Evolutionary conservation across 2,329 filamentous ascomycete genomes (phyloP).

Genomic region (Zymoseptoria crescenta): DNA sequence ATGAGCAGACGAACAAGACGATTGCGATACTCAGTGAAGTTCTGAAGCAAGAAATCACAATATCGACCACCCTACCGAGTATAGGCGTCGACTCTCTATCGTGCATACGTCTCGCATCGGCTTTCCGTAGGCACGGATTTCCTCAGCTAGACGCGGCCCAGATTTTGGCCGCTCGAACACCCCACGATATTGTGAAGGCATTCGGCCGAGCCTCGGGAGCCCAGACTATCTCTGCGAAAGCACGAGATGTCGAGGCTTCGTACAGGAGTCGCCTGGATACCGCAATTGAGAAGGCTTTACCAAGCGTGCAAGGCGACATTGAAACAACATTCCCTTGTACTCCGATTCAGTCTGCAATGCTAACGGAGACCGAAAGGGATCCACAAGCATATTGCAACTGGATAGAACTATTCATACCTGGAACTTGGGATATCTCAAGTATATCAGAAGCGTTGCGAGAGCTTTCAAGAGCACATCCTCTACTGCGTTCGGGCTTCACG

Average conservation of each 20-base stretch:
- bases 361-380: constrained; percentile 60
- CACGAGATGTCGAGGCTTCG: background rate
- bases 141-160: constrained; percentile 48
- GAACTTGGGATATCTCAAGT: constrained; percentile 4
- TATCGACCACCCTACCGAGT: constrained; percentile 41
- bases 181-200: constrained; percentile 21
- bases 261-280: constrained; percentile 7
- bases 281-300: constrained; percentile 1
- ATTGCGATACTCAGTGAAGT: constrained; percentile 15
- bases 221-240: background rate
- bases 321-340: constrained; percentile 54
- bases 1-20: constrained; percentile 8
- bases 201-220: background rate
- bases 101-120: constrained; percentile 57
- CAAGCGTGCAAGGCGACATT: constrained; percentile 8
- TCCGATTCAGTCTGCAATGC: constrained; percentile 69
- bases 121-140: constrained; percentile 51
- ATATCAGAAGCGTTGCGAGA: constrained; percentile 39
- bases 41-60: constrained; percentile 11
- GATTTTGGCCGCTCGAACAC: constrained; percentile 51
- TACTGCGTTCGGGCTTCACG: constrained; percentile 67
- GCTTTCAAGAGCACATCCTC: constrained; percentile 51
- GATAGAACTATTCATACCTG: constrained; percentile 55
- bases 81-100: constrained; percentile 60
- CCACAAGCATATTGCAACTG: constrained; percentile 67